phyloP scores from a whole-genome alignment of 768 basidiomycete genomes.

The Amanita exitialis region DNA sequence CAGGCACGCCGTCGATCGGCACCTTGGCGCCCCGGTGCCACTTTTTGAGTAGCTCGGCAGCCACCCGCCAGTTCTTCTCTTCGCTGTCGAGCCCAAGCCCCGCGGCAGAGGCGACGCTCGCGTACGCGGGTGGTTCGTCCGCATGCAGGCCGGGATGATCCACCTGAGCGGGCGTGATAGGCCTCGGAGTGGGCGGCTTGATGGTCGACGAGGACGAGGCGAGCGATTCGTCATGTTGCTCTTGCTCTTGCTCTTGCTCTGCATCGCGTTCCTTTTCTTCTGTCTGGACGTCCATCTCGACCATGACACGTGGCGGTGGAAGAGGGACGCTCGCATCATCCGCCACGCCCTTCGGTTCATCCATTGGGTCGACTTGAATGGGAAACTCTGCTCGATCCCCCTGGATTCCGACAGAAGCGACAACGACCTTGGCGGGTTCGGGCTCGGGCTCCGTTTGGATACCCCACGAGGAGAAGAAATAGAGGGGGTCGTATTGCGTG shows the following conservation, averaged over 20 bases:
- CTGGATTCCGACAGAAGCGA: slow-evolving; percentile 42
- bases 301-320: slow-evolving; percentile 26
- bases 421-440: slow-evolving; percentile 32
- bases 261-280: slow-evolving; percentile 30
- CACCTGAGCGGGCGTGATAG: slow-evolving; percentile 24
- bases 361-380: neutral
- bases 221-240: slow-evolving; percentile 38
- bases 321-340: neutral
- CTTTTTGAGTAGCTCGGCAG: slow-evolving; percentile 51
- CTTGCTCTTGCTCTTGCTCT: slow-evolving; percentile 29
- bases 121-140: slow-evolving; percentile 72
- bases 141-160: slow-evolving; percentile 12
- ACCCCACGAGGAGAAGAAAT: slow-evolving; percentile 33
- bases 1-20: slow-evolving; percentile 30
- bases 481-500: slow-evolving; percentile 57
- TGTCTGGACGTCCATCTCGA: slow-evolving; percentile 61
- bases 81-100: slow-evolving; percentile 33
- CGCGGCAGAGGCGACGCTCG: slow-evolving; percentile 10
- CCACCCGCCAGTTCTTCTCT: slow-evolving; percentile 39
- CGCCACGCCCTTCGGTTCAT: neutral
- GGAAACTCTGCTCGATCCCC: slow-evolving; percentile 27
- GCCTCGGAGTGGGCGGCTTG: slow-evolving; percentile 60
- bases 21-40: slow-evolving; percentile 59
- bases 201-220: slow-evolving; percentile 70
- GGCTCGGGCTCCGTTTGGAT: slow-evolving; percentile 51